Evolutionary conservation across 1,284 basidiomycete species (phyloP).

Genomic region (Tilletia walkeri): DNA sequence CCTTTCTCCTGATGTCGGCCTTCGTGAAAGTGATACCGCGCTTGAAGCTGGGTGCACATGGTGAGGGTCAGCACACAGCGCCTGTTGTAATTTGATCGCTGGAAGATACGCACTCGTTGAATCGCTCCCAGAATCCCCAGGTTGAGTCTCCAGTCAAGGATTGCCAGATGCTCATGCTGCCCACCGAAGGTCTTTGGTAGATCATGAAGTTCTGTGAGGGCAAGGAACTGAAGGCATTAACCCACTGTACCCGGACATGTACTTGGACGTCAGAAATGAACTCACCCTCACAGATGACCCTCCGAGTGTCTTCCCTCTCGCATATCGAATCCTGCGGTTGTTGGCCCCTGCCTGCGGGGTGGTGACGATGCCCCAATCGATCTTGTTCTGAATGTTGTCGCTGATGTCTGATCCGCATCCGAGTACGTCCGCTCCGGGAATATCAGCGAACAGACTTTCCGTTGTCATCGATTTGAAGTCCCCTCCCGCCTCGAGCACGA

Average conservation of each 20-base stretch:
- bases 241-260: background rate
- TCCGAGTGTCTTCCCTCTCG: constrained; percentile 41
- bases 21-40: constrained; percentile 33
- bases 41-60: constrained; percentile 27
- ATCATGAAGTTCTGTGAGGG: constrained; percentile 37
- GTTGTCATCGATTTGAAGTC: constrained; percentile 29
- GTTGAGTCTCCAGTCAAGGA: constrained; percentile 32
- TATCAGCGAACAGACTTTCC: constrained; percentile 33
- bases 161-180: constrained; percentile 33
- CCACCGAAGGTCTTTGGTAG: constrained; percentile 33
- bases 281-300: constrained; percentile 26
- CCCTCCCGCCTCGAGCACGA: constrained; percentile 42
- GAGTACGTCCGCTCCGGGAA: constrained; percentile 33
- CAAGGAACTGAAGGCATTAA: no score
- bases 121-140: constrained; percentile 33
- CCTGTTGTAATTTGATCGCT: no score
- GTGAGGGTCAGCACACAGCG: background rate
- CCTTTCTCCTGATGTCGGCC: constrained; percentile 29
- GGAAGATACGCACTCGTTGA: constrained; percentile 20
- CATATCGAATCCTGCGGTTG: constrained; percentile 32
- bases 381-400: constrained; percentile 26
- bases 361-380: constrained; percentile 37
- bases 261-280: background rate
- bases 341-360: constrained; percentile 34
- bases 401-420: constrained; percentile 25